Base-by-base conservation (phyloP, 2,329 filamentous ascomycete genomes). In the Fusarium sp. region DNA sequence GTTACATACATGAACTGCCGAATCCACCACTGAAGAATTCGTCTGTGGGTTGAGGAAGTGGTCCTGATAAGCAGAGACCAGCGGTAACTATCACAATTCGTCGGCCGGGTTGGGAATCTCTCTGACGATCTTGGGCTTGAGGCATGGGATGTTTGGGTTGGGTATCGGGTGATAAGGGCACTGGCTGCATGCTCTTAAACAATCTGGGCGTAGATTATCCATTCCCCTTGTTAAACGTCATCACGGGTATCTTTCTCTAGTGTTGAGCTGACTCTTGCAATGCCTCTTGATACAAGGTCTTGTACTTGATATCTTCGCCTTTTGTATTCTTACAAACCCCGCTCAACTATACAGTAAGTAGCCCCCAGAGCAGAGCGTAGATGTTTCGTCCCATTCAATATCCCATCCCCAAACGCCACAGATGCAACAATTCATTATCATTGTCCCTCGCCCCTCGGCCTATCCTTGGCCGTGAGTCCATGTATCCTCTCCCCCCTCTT, bases 401-500 rank as follows among this genome's bases (percentile, higher is more conserved):
- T n/a, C n/a, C n/a, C n/a, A 58, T 55, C 55, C 33, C 61, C 57
- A 58, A 67, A 73, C 69, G 67, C 71, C 69, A 53, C 54, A 58
- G 62, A 73, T 73, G 67, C 69, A 70, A 57, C 68, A 48, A 25
- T 46, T 37, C 41, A 27, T 35, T 25, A 37, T 55, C 59, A 63
- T 52, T 60, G 52, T 52, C 42, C 43, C 53, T 53, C 56, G 20
- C 60, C 48, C 42, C 47, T 63, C 35, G 71, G 71, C 25, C 71
- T 58, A 29, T 76, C 74, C 74, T 41, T 69, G 1, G 80, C 80
- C 43, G 82, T 78, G 69, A 84, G 80, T 11, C 87, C 87, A 10
- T 86, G 87, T 35, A 90, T 78, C 66, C 85, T 79, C 79, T 90
- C 87, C 33, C 78, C 83, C 58, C 76, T 74, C 62, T 73, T 63